Evolutionary conservation across 176 grass and related monocot species (phyloP), one percentile per base, ranked within the genome.

Genomic region (Oryza coarctata): DNA sequence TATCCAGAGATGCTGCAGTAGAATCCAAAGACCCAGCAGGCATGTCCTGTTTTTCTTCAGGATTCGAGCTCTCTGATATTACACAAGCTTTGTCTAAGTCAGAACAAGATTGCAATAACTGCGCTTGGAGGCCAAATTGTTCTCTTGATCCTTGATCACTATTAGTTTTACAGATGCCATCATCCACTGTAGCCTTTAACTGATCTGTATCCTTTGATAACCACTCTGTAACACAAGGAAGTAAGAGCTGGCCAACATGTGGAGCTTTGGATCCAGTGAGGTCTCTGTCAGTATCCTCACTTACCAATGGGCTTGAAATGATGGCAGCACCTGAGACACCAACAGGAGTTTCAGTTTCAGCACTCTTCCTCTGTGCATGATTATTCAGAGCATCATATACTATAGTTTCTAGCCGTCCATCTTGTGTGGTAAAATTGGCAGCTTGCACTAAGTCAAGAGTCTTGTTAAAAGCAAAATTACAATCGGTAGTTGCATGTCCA

Each of bases 361-460:
- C 77, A 29, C 26, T 47, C 58, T 43, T 86, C 45, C 60, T 65
- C 36, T 86, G 78, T 33, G 58, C 74, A 73, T 68, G 79, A 86
- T 78, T 89, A 68, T 82, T 86, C 47, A 89, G 44, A 82, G 62
- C 88, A 82, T 89, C 88, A 89, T 78, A 89, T 73, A 89, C 83
- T 86, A 89, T 82, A 78, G 68, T 89, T 73, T 89, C 88, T 20
- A 89, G 79, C 43, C 29, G 69, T 44, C 88, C 88, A 82, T 89
- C 88, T 78, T 73, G 83, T 20, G 73, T 18, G 27, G 38, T 44
- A 82, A 78, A 86, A 86, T 82, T 82, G 44, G 22, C 36, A 47
- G 58, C 31, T 41, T 25, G 57, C 77, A 27, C 83, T 57, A 73
- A 86, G 36, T 78, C 83, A 86, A 47, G 12, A 60, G 29, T 61